A percentile compares a stretch with the other conserved stretches of the same genome.
These are phyloP conservation scores for Cerioporus squamosus DNA, from an alignment of 1,284 basidiomycete genomes.

Conservation along the genomic window DNA sequence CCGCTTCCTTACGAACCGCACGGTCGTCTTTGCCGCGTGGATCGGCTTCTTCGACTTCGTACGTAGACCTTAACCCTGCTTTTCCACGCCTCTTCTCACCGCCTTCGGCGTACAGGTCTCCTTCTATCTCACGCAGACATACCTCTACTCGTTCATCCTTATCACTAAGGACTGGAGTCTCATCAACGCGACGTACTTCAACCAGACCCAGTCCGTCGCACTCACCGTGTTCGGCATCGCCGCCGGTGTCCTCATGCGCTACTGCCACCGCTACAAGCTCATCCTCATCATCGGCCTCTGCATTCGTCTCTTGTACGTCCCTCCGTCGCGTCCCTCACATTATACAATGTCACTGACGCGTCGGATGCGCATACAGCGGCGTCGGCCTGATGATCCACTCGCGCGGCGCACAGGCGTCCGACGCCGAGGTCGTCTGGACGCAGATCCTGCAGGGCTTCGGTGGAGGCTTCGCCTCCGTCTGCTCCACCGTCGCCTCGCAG, in stretches of 20 bases:
- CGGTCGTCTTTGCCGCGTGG: constrained; percentile 61
- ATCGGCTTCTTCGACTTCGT: constrained; percentile 78
- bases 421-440: constrained; percentile 67
- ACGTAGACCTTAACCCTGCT: too few species aligned
- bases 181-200: constrained; percentile 57
- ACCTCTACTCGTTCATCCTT: too few species aligned
- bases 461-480: constrained; percentile 76
- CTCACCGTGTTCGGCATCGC: constrained; percentile 69
- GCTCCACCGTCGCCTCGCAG: constrained; percentile 79
- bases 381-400: constrained; percentile 77
- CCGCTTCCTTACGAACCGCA: constrained; percentile 60
- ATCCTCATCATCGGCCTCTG: constrained; percentile 68
- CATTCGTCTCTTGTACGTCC: constrained; percentile 57
- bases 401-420: constrained; percentile 62
- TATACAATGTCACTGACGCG: too few species aligned
- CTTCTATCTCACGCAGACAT: constrained; percentile 42
- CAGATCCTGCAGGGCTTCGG: constrained; percentile 81
- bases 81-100: too few species aligned
- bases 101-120: constrained; percentile 47
- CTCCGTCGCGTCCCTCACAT: too few species aligned
- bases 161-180: constrained; percentile 22
- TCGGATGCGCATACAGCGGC: constrained; percentile 47
- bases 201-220: constrained; percentile 59
- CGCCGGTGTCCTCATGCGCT: constrained; percentile 61
- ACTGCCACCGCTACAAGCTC: constrained; percentile 60